A percentile compares a stretch with the other conserved stretches of the same genome.
Evolutionary conservation across 2,329 filamentous ascomycete genomes (phyloP).

Genomic region (Curvularia sp.): DNA sequence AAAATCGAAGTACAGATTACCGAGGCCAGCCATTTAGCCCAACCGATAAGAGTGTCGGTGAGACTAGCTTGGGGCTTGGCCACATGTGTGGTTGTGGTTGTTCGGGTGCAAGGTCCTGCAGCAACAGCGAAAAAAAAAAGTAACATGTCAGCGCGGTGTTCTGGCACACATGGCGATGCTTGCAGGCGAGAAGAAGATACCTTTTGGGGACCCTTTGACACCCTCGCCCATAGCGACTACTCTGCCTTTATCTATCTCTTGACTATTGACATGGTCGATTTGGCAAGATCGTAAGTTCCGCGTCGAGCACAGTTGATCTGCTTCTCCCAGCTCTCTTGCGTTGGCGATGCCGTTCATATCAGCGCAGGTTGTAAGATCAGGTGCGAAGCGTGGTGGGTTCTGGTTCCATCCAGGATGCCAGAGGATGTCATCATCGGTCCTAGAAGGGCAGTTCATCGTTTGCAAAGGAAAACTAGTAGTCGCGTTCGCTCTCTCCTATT

Average conservation of each 20-base stretch:
- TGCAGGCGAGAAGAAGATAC: slow-evolving; percentile 15
- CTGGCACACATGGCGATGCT: not conserved
- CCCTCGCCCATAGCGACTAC: slow-evolving; percentile 28
- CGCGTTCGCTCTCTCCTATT: not conserved
- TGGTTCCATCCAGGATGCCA: slow-evolving; percentile 43
- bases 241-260: slow-evolving; percentile 30
- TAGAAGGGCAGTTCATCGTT: slow-evolving; percentile 44
- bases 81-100: slow-evolving; percentile 31
- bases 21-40: slow-evolving; percentile 35
- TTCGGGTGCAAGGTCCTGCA: slow-evolving; percentile 42
- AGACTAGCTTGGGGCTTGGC: slow-evolving; percentile 29
- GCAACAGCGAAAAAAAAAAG: slow-evolving; percentile 1
- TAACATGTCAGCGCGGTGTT: slow-evolving; percentile 17
- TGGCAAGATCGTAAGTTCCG: slow-evolving; percentile 23
- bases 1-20: slow-evolving; percentile 37
- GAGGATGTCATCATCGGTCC: slow-evolving; percentile 36
- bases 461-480: not conserved
- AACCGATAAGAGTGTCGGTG: slow-evolving; percentile 23
- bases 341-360: slow-evolving; percentile 44
- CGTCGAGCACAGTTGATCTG: slow-evolving; percentile 25
- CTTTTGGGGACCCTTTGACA: slow-evolving; percentile 35
- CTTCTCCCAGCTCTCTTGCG: slow-evolving; percentile 40
- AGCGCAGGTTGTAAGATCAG: slow-evolving; percentile 43
- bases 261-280: slow-evolving; percentile 23
- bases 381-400: slow-evolving; percentile 39